Conservation (phyloP, 352 stramenopile species). For the Phytophthora sojae region DNA sequence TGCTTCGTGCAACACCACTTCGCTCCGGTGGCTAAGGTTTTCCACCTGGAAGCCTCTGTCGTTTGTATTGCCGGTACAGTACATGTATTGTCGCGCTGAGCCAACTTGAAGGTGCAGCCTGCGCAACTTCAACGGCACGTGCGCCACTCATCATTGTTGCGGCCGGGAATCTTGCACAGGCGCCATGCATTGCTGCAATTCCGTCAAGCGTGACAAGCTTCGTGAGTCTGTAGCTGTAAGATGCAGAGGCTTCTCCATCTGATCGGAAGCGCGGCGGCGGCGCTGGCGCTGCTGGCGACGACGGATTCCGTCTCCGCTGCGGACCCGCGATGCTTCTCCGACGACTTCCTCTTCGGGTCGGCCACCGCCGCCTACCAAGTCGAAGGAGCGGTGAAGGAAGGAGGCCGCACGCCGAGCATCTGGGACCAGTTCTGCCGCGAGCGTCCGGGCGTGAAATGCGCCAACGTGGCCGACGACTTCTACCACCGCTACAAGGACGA, state of each 20-base stretch:
- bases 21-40: no score
- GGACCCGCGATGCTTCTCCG: conserved; percentile 31
- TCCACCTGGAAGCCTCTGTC: not conserved
- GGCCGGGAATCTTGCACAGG: not conserved
- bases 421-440: conserved; percentile 89
- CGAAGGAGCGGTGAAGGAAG: conserved; percentile 81
- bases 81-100: not conserved
- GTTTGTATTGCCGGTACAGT: no score
- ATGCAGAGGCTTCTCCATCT: not conserved
- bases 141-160: conserved; percentile 3
- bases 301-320: conserved; percentile 35
- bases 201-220: not conserved
- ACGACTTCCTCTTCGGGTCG: conserved; percentile 74
- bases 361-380: conserved; percentile 90
- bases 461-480: conserved; percentile 90
- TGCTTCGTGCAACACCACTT: not conserved
- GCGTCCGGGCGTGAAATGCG: conserved; percentile 71
- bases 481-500: conserved; percentile 91
- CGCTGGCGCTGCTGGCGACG: conserved; percentile 32
- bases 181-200: not conserved
- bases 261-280: not conserved
- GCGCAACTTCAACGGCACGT: conserved; percentile 4
- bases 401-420: conserved; percentile 75
- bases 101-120: conserved; percentile 8
- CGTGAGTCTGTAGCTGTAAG: not conserved